Evolutionary conservation across 352 stramenopile genomes (phyloP).

Genomic region (Ophiocytium majus): DNA sequence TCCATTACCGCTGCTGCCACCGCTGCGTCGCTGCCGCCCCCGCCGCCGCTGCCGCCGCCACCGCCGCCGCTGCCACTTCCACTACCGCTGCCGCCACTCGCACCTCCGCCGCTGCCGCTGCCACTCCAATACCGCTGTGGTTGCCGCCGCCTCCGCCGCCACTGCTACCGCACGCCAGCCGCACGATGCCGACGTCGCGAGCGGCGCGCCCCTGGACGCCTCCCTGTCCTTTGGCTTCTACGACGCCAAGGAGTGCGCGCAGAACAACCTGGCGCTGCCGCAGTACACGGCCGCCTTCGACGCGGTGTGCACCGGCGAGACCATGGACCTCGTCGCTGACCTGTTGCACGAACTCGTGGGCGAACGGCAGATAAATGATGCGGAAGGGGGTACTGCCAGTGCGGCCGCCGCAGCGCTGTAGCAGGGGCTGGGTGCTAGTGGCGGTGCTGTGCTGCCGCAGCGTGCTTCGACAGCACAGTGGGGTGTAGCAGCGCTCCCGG

Average conservation of each 20-base stretch:
- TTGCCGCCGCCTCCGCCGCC: not conserved
- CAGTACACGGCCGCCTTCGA: slow-evolving; percentile 7
- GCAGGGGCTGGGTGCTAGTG: too few relatives aligned
- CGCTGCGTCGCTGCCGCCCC: too few relatives aligned
- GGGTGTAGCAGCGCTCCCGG: too few relatives aligned
- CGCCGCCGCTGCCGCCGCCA: too few relatives aligned
- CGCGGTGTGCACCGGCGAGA: not conserved
- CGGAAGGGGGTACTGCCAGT: too few relatives aligned
- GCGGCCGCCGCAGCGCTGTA: too few relatives aligned
- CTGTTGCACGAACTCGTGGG: not conserved
- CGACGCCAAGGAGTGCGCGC: not conserved
- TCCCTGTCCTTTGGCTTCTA: not conserved
- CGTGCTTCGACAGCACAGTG: too few relatives aligned
- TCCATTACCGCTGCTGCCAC: too few relatives aligned
- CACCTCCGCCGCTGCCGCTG: not conserved
- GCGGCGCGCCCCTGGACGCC: not conserved
- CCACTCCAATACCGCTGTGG: not conserved
- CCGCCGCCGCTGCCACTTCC: not conserved
- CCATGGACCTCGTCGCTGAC: not conserved
- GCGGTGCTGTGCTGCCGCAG: too few relatives aligned
- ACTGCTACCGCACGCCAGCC: not conserved
- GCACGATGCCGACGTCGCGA: not conserved
- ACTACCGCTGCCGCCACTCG: too few relatives aligned
- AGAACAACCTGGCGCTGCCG: not conserved
- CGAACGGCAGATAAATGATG: too few relatives aligned